A percentile compares a stretch with the other conserved stretches of the same genome.
These are phyloP conservation scores for Lachnellula cervina DNA, from an alignment of 2,329 filamentous ascomycete genomes.

Conservation along the genomic window DNA sequence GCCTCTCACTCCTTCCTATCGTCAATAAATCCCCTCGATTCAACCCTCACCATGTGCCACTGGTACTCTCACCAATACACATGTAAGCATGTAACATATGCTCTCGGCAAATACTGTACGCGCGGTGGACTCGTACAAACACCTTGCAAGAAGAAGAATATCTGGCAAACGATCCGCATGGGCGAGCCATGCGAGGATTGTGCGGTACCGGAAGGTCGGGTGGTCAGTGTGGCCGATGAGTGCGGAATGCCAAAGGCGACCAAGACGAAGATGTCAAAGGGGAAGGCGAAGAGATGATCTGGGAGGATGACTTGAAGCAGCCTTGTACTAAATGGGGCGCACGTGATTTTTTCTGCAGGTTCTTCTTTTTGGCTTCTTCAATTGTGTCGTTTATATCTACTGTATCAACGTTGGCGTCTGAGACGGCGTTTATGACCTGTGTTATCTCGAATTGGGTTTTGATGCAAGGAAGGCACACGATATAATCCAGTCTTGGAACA, in stretches of 20 bases:
- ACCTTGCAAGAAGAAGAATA: conserved; percentile 24
- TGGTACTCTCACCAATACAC: conserved; percentile 29
- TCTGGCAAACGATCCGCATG: conserved; percentile 30
- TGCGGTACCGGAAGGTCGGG: conserved; percentile 15
- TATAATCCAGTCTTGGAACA: no score
- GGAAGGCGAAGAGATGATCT: background rate
- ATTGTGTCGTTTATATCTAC: no score
- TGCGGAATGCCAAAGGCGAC: background rate
- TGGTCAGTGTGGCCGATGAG: background rate
- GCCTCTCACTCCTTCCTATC: background rate
- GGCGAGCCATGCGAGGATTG: conserved; percentile 28
- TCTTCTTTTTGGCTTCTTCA: no score
- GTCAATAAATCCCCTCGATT: background rate
- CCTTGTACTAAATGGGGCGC: no score
- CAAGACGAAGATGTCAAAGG: background rate
- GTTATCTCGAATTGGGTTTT: no score
- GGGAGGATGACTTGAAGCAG: background rate
- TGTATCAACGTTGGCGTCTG: no score
- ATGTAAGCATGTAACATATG: conserved; percentile 27
- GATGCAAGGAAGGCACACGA: no score
- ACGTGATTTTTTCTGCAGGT: no score
- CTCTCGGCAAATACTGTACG: conserved; percentile 27
- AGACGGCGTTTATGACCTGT: no score
- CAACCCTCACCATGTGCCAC: conserved; percentile 23
- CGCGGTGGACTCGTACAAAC: conserved; percentile 26